Base-by-base conservation (phyloP, 1,284 basidiomycete genomes). In the Amylostereum areolatum region DNA sequence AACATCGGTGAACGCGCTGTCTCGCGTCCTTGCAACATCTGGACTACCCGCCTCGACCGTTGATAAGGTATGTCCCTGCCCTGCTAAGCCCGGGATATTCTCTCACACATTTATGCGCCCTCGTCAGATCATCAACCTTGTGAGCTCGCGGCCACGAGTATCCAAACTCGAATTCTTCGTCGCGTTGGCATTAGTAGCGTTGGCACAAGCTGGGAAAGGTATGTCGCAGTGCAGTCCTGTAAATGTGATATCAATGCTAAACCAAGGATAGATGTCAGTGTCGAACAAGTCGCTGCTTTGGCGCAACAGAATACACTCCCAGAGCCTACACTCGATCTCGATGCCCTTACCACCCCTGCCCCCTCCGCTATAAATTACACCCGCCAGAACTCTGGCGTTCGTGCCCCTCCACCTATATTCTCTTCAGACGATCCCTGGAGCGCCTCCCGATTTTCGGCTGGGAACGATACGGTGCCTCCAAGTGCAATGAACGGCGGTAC, bases 151-250 rank as follows among this genome's bases (percentile, higher is more conserved):
- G 51, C 75, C 86, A 29, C 75, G 86, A 35, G 85, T 95, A 40
- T 89, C 89, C 8, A 88, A 81, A 57, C 77, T 85, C 50, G 92
- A 95, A 61, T 92, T 94, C 69, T 94, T 89, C 64, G 86, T 92
- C 29, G 87, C 92, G 11, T 67, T 96, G 18, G 91, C 89, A 8
- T 74, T 96, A 11, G 89, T 89, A 47, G 89, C 90, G 4, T 70
- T 93, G 24, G 89, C 89, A n/a, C 92, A 93, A 65, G 70, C 77
- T 3, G 84, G 81, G 10, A 85, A 85, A 78, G 87, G 89, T 87
- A 52, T 30, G 62, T 53, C 29, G 12, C 29, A 34, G 59, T 54
- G 53, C 55, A 11, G 18, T 18, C 18, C 54, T 41, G 29, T 52
- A 31, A 34, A 54, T 47, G 48, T 24, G 25, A 27, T 12, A 43